phyloP scores from a whole-genome alignment of 352 stramenopile species.

The Globisporangium sylvaticum region DNA sequence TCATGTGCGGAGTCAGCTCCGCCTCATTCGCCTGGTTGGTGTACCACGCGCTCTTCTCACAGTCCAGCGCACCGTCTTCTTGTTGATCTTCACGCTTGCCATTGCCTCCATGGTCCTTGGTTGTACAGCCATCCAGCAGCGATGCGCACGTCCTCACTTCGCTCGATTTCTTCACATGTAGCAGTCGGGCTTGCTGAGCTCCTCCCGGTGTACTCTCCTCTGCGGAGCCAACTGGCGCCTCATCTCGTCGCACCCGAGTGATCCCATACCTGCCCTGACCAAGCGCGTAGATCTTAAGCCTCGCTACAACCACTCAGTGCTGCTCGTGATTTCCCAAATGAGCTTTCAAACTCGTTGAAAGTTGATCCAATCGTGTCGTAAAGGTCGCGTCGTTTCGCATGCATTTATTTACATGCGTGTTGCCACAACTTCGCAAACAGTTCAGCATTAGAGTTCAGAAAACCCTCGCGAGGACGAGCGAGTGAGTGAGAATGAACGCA shows the following conservation, averaged over 20 bases:
- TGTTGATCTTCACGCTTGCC: not conserved
- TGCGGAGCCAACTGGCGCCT: not conserved
- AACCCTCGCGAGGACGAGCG: not conserved
- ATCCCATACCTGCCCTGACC: constrained; percentile 5
- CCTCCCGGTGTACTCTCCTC: not conserved
- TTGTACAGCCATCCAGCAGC: not conserved
- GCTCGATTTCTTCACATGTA: not conserved
- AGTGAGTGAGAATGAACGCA: not conserved
- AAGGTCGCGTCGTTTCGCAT: constrained; percentile 13
- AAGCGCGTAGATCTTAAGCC: not conserved
- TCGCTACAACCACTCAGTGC: not conserved
- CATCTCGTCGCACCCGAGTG: constrained; percentile 5
- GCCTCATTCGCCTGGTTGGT: constrained; percentile 27
- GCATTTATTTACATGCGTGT: not conserved
- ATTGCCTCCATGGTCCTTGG: not conserved
- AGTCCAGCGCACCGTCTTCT: not conserved
- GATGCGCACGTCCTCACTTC: not conserved
- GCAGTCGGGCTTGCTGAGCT: not conserved
- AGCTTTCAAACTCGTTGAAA: not conserved
- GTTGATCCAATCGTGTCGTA: not conserved
- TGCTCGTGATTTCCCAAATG: not conserved
- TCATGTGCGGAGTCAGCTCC: constrained; percentile 35
- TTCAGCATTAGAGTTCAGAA: not conserved
- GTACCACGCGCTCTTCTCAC: not conserved
- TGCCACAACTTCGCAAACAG: not conserved